Base-by-base conservation (phyloP, 148 eudicot species). In the Oxyria digyna region DNA sequence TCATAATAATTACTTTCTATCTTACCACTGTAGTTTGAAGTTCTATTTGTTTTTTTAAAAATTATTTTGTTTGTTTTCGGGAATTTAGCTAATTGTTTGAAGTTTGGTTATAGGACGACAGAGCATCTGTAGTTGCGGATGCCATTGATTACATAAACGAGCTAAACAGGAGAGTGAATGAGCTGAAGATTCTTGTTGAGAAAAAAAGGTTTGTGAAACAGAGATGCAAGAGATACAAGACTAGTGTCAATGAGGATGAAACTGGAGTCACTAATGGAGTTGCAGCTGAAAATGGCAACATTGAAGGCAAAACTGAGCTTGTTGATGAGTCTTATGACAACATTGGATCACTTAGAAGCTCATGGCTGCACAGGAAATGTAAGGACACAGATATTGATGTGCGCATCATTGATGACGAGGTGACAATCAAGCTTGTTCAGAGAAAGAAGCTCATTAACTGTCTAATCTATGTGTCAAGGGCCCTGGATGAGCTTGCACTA, bases 321-420 rank as follows among this genome's bases (percentile, higher is more conserved):
- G 35, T 62, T 20, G 87, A 82, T 9, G 75, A 77, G 62, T 81
- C 73, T 11, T 70, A 21, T 3, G 69, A 66, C 46, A 37, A 67
- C 63, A 71, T 43, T 38, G 84, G 84, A 0, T 76, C 89, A 21
- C 64, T 86, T 1, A 75, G 96, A 48, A 94, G 92, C 79, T 94
- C 98, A 2, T 93, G 96, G 96, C 88, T 93, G 2, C 91, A 87
- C 45, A 85, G 96, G 76, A 93, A 89, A 74, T 88, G 87, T 35
- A 88, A 88, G 67, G 85, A 85, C 73, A 85, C 92, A 0, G 96
- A 94, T 64, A 88, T 93, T 9, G 98, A 94, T 76, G 97, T 94
- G 3, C 69, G 98, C 21, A 94, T 90, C 24, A 75, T 90, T 5
- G 96, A 94, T 23, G 89, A 94, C 70, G 98, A 94, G 71, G 92